A percentile compares a stretch with the other conserved stretches of the same genome.
Evolutionary conservation across 306 rosid species (phyloP).

Genomic region (Betula pendula): DNA sequence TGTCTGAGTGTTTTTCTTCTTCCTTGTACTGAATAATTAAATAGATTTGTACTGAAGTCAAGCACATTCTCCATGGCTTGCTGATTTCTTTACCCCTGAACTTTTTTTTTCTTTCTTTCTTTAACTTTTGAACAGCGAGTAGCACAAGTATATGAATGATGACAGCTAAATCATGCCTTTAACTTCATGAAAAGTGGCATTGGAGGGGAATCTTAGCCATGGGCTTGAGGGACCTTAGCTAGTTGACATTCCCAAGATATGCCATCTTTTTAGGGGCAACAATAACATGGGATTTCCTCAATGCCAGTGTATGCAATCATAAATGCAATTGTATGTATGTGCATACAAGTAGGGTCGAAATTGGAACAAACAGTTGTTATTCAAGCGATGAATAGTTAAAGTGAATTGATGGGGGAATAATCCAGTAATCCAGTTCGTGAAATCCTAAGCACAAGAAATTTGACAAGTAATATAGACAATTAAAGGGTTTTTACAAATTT

Average conservation of each 20-base stretch:
- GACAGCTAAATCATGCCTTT: conserved; percentile 12
- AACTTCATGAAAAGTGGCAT: conserved; percentile 8
- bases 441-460: no score
- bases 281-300: not conserved
- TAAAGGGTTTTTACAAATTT: no score
- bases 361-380: no score
- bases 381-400: no score
- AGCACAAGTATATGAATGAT: not conserved
- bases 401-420: no score
- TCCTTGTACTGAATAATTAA: not conserved
- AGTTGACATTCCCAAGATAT: conserved; percentile 14
- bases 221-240: not conserved
- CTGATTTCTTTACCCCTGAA: not conserved
- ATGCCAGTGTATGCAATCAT: not conserved
- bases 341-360: no score
- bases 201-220: conserved; percentile 9
- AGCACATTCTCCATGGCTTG: not conserved
- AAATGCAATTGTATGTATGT: no score
- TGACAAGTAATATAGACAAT: no score
- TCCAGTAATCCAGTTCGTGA: no score
- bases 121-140: not conserved
- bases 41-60: not conserved
- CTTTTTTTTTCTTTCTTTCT: not conserved
- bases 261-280: not conserved
- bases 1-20: no score